Evolutionary conservation across 2,329 filamentous ascomycete species (phyloP), one percentile per base, ranked within the genome.

Genomic region (Paracamarosporium sp.): DNA sequence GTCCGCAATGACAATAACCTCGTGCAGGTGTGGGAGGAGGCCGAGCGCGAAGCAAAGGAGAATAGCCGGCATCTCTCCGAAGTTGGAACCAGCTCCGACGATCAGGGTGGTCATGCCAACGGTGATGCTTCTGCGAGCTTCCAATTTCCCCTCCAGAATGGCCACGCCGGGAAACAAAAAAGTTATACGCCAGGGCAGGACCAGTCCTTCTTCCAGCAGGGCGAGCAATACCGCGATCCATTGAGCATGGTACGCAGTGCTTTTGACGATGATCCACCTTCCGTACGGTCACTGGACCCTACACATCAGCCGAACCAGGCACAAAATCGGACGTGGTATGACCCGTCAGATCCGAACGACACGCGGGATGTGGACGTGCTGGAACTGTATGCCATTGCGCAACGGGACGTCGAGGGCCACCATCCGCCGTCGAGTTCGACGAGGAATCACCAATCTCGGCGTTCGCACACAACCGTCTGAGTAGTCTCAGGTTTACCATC

Each of bases 1-100:
- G 67, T 65, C 22, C 66, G 67, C 33, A 70, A 72, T 28, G 65
- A 68, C 43, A 68, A 68, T 22, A 64, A 67, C 38, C 61, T 76
- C 7, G 68, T 74, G 17, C 63, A 69, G 8, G 70, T 69, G 1
- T 76, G 73, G 74, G 73, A 75, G 64, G 66, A 72, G 47, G 65
- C 70, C 60, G 73, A 71, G 46, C 55, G 68, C 13, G 72, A 73
- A 54, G 65, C 71, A 7, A 64, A 64, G n/a, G 50, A 41, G 12
- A 51, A 51, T 1, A 30, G 31, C 15, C 48, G 24, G 20, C 27
- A 45, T 17, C 20, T 53, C 5, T 44, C 33, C 4, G 40, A 45
- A 9, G 15, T 30, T 8, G 48, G 22, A 2, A 31, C 25, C 15
- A 51, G 36, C 36, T 51, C 48, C 3, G 36, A 51, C 11, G 48